Evolutionary conservation across 768 basidiomycete species (phyloP).

Genomic region (Clathrus columnatus): DNA sequence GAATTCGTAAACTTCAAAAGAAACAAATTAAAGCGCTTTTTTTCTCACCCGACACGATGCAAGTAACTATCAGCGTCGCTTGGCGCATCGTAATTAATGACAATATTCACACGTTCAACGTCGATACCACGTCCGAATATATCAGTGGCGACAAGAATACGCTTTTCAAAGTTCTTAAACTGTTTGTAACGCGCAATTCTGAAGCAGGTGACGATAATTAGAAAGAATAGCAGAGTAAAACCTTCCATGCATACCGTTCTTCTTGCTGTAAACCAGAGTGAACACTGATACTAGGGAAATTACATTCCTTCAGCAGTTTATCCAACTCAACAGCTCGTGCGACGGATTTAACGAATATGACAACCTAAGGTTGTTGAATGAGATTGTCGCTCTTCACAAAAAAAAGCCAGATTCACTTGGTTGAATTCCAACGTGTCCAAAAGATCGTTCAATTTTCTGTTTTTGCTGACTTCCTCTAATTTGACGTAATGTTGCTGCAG

Average conservation of each 20-base stretch:
- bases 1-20: not conserved
- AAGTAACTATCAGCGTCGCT: slow-evolving; percentile 97
- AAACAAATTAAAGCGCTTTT: slow-evolving; percentile 8
- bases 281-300: slow-evolving; percentile 96
- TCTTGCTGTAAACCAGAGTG: slow-evolving; percentile 93
- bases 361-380: slow-evolving; percentile 53
- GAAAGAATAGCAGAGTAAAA: not conserved
- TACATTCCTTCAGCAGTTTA: slow-evolving; percentile 91
- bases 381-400: not conserved
- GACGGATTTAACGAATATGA: slow-evolving; percentile 98
- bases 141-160: slow-evolving; percentile 96
- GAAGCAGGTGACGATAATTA: not conserved
- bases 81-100: slow-evolving; percentile 98
- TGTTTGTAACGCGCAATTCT: slow-evolving; percentile 94
- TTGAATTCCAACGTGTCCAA: slow-evolving; percentile 97
- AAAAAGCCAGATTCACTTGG: slow-evolving; percentile 47
- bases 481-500: slow-evolving; percentile 98
- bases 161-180: slow-evolving; percentile 99
- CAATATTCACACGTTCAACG: slow-evolving; percentile 99
- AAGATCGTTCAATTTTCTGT: slow-evolving; percentile 92
- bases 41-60: slow-evolving; percentile 84
- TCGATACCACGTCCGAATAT: slow-evolving; percentile 99
- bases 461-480: slow-evolving; percentile 90
- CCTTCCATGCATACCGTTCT: slow-evolving; percentile 66
- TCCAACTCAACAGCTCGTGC: slow-evolving; percentile 94